Evolutionary conservation across 208 protist genomes (phyloP).

Genomic region (Crithidia fasciculata): DNA sequence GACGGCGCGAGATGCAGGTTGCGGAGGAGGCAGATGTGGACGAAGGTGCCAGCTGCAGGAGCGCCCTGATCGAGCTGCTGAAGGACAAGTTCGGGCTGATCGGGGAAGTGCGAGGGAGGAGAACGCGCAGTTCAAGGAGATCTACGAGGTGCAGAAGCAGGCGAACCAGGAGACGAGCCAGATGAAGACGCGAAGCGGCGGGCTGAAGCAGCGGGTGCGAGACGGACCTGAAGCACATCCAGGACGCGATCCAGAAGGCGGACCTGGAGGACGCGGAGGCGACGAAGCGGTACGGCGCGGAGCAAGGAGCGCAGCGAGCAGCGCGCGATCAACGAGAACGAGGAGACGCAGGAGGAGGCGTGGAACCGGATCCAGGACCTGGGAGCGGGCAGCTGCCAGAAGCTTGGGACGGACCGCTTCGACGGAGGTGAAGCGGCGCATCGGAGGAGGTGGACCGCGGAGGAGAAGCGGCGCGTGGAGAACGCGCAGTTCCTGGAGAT

Average conservation of each 20-base stretch:
- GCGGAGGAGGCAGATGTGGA: conserved; percentile 88
- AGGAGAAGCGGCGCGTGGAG: conserved; percentile 82
- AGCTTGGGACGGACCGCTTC: conserved; percentile 77
- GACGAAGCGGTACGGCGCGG: conserved; percentile 70
- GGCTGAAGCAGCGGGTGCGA: conserved; percentile 81
- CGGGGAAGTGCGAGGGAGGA: conserved; percentile 77
- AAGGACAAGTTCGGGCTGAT: conserved; percentile 84
- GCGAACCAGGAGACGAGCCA: conserved; percentile 76
- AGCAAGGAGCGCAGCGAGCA: conserved; percentile 83
- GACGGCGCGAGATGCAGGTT: conserved; percentile 87
- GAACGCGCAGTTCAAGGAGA: conserved; percentile 77
- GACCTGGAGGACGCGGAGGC: conserved; percentile 83
- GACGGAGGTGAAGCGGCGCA: conserved; percentile 86
- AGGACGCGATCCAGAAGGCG: conserved; percentile 83
- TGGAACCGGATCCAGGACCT: conserved; percentile 86
- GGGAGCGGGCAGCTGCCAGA: conserved; percentile 78
- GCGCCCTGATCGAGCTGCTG: conserved; percentile 74
- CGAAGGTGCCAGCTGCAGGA: conserved; percentile 85
- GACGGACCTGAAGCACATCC: conserved; percentile 74
- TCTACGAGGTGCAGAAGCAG: conserved; percentile 85
- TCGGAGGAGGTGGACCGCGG: conserved; percentile 85
- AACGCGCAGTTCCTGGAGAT: conserved; percentile 85
- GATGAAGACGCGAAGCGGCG: conserved; percentile 83
- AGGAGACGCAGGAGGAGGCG: conserved; percentile 75
- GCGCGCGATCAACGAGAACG: conserved; percentile 69